These are phyloP conservation scores for Mitragyna speciosa DNA, from an alignment of 257 asterid species.

Conservation along the genomic window DNA sequence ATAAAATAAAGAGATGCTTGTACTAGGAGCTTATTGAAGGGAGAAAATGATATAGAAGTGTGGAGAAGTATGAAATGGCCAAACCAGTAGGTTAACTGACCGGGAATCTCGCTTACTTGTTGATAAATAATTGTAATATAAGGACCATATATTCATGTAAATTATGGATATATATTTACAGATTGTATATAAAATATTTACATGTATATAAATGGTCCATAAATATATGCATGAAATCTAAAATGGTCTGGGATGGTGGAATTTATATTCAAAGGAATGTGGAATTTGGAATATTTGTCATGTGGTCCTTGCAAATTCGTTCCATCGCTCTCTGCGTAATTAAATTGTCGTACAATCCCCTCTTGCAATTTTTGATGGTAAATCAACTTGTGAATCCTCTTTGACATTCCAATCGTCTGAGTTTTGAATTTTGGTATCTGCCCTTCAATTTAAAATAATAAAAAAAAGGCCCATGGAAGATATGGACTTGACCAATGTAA, in stretches of 20 bases:
- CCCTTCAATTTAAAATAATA: neutral
- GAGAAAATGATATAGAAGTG: neutral
- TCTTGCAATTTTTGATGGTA: constrained; percentile 22
- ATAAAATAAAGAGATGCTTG: neutral
- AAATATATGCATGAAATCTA: neutral
- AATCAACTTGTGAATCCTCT: constrained; percentile 25
- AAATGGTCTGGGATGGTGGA: neutral
- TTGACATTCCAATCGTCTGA: neutral
- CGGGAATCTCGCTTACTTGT: constrained; percentile 83
- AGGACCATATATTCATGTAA: constrained; percentile 10
- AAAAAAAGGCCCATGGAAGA: neutral
- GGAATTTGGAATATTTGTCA: neutral
- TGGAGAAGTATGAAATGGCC: constrained; percentile 40
- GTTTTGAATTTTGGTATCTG: neutral
- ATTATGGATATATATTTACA: too few species aligned
- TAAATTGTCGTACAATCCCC: constrained; percentile 16
- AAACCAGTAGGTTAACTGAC: constrained; percentile 34
- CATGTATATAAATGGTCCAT: neutral
- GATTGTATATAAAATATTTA: neutral
- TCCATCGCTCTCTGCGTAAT: neutral
- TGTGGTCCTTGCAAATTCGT: constrained; percentile 11
- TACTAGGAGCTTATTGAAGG: neutral
- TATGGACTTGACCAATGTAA: neutral
- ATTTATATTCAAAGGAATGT: neutral
- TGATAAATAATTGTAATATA: constrained; percentile 40